phyloP scores from a whole-genome alignment of 106 monocot species.

The Cymbidium sinense region DNA sequence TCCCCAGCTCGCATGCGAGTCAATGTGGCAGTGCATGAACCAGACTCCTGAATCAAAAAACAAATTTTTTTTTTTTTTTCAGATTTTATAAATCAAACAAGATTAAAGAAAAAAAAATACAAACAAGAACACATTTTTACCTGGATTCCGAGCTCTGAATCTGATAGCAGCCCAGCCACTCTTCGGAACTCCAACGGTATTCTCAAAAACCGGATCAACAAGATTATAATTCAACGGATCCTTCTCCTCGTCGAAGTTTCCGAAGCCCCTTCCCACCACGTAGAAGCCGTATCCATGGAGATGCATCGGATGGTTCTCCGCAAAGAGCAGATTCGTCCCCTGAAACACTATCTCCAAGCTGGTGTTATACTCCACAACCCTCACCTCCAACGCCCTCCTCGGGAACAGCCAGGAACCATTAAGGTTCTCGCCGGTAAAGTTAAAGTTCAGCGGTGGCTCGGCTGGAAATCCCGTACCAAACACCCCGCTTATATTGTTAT shows the following conservation, averaged over 20 bases:
- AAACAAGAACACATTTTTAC: slow-evolving; percentile 9
- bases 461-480: slow-evolving; percentile 22
- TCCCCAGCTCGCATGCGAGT: slow-evolving; percentile 35
- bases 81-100: too few species aligned
- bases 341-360: slow-evolving; percentile 60
- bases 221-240: slow-evolving; percentile 48
- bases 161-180: slow-evolving; percentile 46
- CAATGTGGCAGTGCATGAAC: slow-evolving; percentile 22
- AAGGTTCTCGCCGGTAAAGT: slow-evolving; percentile 12
- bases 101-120: too few species aligned
- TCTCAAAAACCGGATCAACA: slow-evolving; percentile 36
- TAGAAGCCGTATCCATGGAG: slow-evolving; percentile 65
- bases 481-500: slow-evolving; percentile 18
- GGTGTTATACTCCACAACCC: slow-evolving; percentile 31
- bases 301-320: slow-evolving; percentile 66
- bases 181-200: slow-evolving; percentile 38
- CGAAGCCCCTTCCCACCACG: slow-evolving; percentile 51
- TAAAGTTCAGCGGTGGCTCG: slow-evolving; percentile 7
- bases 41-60: slow-evolving; percentile 9
- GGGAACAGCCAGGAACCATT: slow-evolving; percentile 9
- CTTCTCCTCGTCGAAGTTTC: slow-evolving; percentile 44
- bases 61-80: not conserved
- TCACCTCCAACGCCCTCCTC: slow-evolving; percentile 28
- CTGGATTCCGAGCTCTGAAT: slow-evolving; percentile 43
- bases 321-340: slow-evolving; percentile 37